These are phyloP conservation scores for Candida anutae DNA, from an alignment of 1,139 yeast species.

Conservation along the genomic window DNA sequence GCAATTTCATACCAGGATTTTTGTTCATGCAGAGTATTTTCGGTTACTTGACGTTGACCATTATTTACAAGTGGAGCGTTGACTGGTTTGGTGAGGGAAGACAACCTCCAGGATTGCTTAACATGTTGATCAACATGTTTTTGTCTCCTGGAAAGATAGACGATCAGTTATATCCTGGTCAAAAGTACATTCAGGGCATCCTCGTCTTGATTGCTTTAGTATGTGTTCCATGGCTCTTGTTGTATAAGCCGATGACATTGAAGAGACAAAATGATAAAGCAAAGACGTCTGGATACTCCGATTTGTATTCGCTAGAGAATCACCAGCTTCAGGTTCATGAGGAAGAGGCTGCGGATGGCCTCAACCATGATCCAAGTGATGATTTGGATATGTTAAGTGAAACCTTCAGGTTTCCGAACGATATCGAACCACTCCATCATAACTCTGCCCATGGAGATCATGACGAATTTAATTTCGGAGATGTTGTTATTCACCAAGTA, in stretches of 20 bases:
- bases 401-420: slow-evolving; percentile 36
- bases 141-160: slow-evolving; percentile 86
- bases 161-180: slow-evolving; percentile 78
- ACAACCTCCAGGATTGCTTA: slow-evolving; percentile 87
- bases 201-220: slow-evolving; percentile 69
- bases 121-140: slow-evolving; percentile 95
- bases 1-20: slow-evolving; percentile 90
- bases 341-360: slow-evolving; percentile 24
- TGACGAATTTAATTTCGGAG: slow-evolving; percentile 69
- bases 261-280: slow-evolving; percentile 13
- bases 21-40: slow-evolving; percentile 93
- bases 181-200: slow-evolving; percentile 66
- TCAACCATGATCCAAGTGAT: slow-evolving; percentile 10
- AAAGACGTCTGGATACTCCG: slow-evolving; percentile 26
- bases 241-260: slow-evolving; percentile 79
- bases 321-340: slow-evolving; percentile 24
- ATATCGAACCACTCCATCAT: slow-evolving; percentile 36
- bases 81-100: slow-evolving; percentile 76
- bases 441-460: slow-evolving; percentile 28
- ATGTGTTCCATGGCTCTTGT: slow-evolving; percentile 92
- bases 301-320: slow-evolving; percentile 25
- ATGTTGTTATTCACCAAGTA: slow-evolving; percentile 93
- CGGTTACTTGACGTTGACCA: slow-evolving; percentile 79
- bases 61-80: slow-evolving; percentile 88
- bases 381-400: slow-evolving; percentile 28